Evolutionary conservation across 495 filamentous ascomycete species (phyloP).

Genomic region (Clavariopsis aquatica): DNA sequence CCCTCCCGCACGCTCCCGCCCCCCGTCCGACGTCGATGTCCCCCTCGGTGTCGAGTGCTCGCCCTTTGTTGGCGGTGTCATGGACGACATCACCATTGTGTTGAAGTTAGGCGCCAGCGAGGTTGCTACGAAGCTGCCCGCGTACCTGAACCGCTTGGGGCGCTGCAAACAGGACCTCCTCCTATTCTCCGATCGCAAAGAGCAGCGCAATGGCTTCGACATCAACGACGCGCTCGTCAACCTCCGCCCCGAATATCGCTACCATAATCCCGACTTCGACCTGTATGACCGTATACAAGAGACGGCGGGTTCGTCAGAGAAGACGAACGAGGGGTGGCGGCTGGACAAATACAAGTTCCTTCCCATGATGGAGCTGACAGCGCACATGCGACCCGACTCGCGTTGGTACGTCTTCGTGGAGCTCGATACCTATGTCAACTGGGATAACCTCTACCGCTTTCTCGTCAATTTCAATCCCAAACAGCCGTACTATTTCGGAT

Average conservation of each 20-base stretch:
- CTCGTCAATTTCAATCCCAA: conserved; percentile 53
- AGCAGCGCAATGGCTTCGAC: conserved; percentile 51
- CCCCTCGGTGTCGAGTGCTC: conserved; percentile 25
- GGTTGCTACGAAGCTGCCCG: conserved; percentile 54
- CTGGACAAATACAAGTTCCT: conserved; percentile 74
- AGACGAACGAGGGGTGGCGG: conserved; percentile 54
- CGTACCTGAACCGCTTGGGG: conserved; percentile 57
- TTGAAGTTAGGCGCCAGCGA: conserved; percentile 62
- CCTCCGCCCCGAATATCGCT: conserved; percentile 38
- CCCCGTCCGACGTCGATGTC: conserved; percentile 7
- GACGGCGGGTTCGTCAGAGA: conserved; percentile 44
- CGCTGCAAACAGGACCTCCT: conserved; percentile 55
- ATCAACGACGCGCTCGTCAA: conserved; percentile 57
- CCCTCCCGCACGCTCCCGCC: too few species aligned
- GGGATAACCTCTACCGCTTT: conserved; percentile 63
- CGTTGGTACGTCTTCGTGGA: conserved; percentile 72
- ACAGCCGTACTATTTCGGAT: conserved; percentile 57
- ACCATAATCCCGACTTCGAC: conserved; percentile 52
- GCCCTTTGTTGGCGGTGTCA: conserved; percentile 23
- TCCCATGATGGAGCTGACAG: conserved; percentile 61
- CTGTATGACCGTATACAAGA: conserved; percentile 54
- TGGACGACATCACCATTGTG: conserved; percentile 42
- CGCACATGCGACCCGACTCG: conserved; percentile 51
- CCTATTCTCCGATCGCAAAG: conserved; percentile 60
- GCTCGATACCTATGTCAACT: conserved; percentile 66